Base-by-base conservation (phyloP, 2,329 filamentous ascomycete species). In the Penicillium brevicompactum region DNA sequence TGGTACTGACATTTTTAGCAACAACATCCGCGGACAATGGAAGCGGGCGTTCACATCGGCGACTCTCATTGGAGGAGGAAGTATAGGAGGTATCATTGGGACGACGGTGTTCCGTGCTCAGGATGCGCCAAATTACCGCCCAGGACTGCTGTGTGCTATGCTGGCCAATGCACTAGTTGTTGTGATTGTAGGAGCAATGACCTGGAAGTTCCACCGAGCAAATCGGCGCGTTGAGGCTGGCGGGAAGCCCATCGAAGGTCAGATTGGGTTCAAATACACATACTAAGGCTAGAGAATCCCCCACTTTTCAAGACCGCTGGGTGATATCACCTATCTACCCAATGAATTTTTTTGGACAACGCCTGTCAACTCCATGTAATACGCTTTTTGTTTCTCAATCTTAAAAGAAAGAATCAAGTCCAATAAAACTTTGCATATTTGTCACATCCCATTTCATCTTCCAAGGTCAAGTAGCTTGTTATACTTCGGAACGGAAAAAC, bases 21-120 rank as follows among this genome's bases (percentile, higher is more conserved):
- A 92, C 76, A 94, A 93, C 72, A 87, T 94, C 67, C 85, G 89
- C 49, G 90, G 90, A 0, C 89, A 93, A 76, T 93, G 90, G 89
- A 93, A 93, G 78, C 85, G 90, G 45, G 89, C 89, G 1, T 87
- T 93, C 64, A 87, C 85, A 70, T 88, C 84, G 49, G 88, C 90
- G 2, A 87, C 86, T 0, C 80, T 91, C 4, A 87, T 93, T 10
- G 57, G 59, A 9, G 55, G 43, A 10, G 61, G 61, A 11, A 52
- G 57, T 13, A 57, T 60, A 14, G 61, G 59, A 13, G 61, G 61
- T 1, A 60, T 63, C 11, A 51, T 62, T 14, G 57, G 49, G 3
- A 52, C 53, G 5, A 54, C 52, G 2, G 59, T 57, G 3, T 63
- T 63, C 38, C 53, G 59, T 2, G 46, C 55, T 3, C 57, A 62